Evolutionary conservation across 768 basidiomycete genomes (phyloP).

Genomic region (Pleurotus citrinopileatus): DNA sequence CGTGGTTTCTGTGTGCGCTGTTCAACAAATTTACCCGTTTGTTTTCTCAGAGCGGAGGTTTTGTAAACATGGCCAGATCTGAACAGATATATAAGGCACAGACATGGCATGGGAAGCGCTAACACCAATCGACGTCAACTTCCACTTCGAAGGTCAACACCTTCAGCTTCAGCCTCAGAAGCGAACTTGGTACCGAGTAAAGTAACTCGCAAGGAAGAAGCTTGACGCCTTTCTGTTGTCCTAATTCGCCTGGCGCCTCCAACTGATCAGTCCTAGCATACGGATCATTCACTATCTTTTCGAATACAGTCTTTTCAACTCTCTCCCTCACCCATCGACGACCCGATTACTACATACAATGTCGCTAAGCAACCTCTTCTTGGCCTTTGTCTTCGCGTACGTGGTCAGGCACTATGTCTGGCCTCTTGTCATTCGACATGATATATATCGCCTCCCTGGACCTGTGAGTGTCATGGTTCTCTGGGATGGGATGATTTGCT

Average conservation of each 20-base stretch:
- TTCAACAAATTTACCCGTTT: not conserved
- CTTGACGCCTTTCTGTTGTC: not conserved
- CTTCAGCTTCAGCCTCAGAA: not conserved
- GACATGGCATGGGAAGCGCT: not conserved
- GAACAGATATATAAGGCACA: slow-evolving; percentile 3
- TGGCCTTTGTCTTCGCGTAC: slow-evolving; percentile 10
- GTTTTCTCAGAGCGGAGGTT: not conserved
- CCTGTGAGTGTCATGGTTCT: slow-evolving; percentile 17
- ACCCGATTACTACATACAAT: not conserved
- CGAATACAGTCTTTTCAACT: not conserved
- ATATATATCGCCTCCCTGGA: slow-evolving; percentile 18
- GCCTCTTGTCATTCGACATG: slow-evolving; percentile 2
- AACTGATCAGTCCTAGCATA: not conserved
- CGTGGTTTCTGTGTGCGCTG: no score
- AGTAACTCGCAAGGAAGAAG: not conserved
- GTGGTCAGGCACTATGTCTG: slow-evolving; percentile 1
- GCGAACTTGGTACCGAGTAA: no score
- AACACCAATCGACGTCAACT: not conserved
- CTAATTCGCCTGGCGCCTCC: not conserved
- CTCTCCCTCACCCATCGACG: not conserved
- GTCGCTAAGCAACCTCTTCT: slow-evolving; percentile 10
- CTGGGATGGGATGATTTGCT: not conserved
- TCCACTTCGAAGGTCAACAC: not conserved
- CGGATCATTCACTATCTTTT: slow-evolving; percentile 1
- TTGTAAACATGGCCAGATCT: not conserved